phyloP scores from a whole-genome alignment of 2,329 filamentous ascomycete genomes.

The Coniochaeta hoffmannii region DNA sequence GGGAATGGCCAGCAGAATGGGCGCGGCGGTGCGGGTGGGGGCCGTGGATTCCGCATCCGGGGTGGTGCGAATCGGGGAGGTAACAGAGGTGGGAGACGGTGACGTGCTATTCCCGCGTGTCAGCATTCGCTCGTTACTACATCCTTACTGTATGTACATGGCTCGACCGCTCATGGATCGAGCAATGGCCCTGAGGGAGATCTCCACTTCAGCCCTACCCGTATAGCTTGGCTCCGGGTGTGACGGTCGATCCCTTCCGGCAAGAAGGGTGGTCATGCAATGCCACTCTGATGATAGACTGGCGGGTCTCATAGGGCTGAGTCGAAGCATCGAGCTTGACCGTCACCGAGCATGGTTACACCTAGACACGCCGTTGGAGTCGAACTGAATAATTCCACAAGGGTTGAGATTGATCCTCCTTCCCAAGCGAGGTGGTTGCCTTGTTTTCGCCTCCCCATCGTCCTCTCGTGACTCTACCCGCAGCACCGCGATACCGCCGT shows the following conservation, averaged over 20 bases:
- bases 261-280: background rate
- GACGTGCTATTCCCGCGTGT: background rate
- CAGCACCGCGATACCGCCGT: background rate
- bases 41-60: background rate
- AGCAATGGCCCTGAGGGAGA: background rate
- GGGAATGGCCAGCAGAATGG: background rate
- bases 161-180: background rate
- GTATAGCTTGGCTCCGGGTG: background rate
- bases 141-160: background rate
- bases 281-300: background rate
- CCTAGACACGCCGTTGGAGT: background rate
- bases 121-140: background rate
- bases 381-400: background rate
- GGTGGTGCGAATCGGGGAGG: background rate
- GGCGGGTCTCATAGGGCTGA: no score
- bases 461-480: background rate
- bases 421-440: background rate
- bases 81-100: background rate
- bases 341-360: background rate
- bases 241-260: background rate
- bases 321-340: background rate
- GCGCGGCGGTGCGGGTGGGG: background rate
- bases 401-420: background rate
- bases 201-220: conserved; percentile 1
- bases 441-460: background rate